Evolutionary conservation across 108 stramenopile species (phyloP).

Genomic region (Nannochloropsis oceanica): DNA sequence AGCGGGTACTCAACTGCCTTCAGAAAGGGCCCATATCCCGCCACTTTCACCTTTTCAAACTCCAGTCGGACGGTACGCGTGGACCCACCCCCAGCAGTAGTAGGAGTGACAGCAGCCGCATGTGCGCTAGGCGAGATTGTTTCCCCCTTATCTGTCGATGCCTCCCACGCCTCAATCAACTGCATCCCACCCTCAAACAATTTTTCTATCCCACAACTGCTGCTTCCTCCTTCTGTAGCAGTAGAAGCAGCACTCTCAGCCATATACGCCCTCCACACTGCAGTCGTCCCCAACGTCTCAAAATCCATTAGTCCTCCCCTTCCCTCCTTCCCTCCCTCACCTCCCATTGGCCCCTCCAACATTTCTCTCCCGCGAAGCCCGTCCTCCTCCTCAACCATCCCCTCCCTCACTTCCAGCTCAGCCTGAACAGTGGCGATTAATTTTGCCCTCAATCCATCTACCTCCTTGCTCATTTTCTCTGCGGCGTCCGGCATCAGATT

Average conservation of each 20-base stretch:
- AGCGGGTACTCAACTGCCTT: conserved; percentile 34
- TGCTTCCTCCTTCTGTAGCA: neutral
- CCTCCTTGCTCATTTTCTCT: neutral
- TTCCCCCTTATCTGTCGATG: neutral
- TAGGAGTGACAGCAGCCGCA: neutral
- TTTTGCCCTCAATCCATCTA: neutral
- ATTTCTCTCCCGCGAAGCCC: neutral
- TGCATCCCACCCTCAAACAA: neutral
- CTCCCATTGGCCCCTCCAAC: neutral
- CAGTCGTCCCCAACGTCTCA: neutral
- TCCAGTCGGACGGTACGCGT: conserved; percentile 2
- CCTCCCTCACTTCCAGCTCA: neutral
- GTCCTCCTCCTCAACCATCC: neutral
- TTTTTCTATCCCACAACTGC: neutral
- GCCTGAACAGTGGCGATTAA: neutral
- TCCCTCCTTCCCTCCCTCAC: neutral
- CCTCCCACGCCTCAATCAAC: neutral
- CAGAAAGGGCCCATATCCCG: conserved; percentile 30
- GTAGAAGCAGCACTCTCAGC: neutral
- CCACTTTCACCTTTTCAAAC: conserved; percentile 17
- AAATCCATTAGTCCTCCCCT: neutral
- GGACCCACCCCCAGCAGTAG: neutral
- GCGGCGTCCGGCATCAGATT: neutral
- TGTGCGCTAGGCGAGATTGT: neutral
- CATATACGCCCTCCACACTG: neutral